phyloP scores from a whole-genome alignment of 306 rosid species.

The Datisca glomerata region DNA sequence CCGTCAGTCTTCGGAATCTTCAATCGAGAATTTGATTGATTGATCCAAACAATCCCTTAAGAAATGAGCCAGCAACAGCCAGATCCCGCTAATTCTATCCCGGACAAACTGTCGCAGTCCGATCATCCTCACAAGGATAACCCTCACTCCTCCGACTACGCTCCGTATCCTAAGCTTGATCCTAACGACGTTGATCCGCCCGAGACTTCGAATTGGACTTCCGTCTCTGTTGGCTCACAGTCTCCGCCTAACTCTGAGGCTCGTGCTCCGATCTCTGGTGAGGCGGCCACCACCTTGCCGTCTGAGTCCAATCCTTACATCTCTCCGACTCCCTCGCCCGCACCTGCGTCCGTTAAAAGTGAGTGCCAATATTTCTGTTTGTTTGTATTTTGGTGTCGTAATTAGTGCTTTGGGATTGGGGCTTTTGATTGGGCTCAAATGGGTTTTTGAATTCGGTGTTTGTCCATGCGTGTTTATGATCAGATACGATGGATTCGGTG shows the following conservation, averaged over 20 bases:
- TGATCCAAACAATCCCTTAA: no score
- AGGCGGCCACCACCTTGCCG: slow-evolving; percentile 66
- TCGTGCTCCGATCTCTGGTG: slow-evolving; percentile 31
- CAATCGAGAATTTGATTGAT: no score
- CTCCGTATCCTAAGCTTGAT: slow-evolving; percentile 73
- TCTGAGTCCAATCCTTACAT: slow-evolving; percentile 68
- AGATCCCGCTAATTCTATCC: no score
- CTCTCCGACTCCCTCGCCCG: slow-evolving; percentile 40
- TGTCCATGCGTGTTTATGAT: slow-evolving; percentile 4
- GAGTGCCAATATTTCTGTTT: slow-evolving; percentile 6
- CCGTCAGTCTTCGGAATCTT: no score
- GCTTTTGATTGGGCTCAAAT: neutral
- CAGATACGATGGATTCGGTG: slow-evolving; percentile 71
- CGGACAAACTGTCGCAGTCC: no score
- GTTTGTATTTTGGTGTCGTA: neutral
- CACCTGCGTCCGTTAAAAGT: slow-evolving; percentile 46
- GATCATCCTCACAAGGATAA: slow-evolving; percentile 4
- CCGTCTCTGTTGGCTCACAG: slow-evolving; percentile 29
- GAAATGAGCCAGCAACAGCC: no score
- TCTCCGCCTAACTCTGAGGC: slow-evolving; percentile 22
- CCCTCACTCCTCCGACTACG: slow-evolving; percentile 40
- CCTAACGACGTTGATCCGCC: slow-evolving; percentile 46
- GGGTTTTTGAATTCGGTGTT: neutral
- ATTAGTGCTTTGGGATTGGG: neutral
- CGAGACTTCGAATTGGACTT: slow-evolving; percentile 28